phyloP scores from a whole-genome alignment of 352 stramenopile species.

The Globisporangium ultimum region DNA sequence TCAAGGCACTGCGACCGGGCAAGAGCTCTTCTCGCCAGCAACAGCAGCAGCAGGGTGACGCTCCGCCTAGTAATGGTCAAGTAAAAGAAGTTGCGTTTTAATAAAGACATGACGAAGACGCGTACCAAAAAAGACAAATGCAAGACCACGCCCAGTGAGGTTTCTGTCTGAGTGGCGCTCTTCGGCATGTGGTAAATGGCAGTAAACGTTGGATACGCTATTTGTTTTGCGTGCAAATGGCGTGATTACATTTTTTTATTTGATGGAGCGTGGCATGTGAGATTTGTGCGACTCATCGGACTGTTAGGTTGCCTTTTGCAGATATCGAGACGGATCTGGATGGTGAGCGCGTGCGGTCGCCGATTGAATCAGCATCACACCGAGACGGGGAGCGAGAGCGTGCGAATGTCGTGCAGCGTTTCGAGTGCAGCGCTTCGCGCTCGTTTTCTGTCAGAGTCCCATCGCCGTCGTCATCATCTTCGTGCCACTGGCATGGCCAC shows the following conservation, averaged over 20 bases:
- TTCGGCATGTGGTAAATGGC: conserved; percentile 5
- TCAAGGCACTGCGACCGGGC: conserved; percentile 39
- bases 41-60: conserved; percentile 2
- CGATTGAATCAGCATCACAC: not conserved
- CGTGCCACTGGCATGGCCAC: conserved; percentile 64
- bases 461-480: conserved; percentile 19
- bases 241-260: not conserved
- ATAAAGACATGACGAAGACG: conserved; percentile 3
- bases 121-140: not conserved
- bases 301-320: conserved; percentile 7
- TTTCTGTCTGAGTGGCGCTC: not conserved
- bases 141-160: not conserved
- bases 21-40: not conserved
- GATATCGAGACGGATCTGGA: conserved; percentile 7
- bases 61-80: conserved; percentile 12
- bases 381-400: conserved; percentile 16
- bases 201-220: conserved; percentile 13
- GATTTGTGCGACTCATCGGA: conserved; percentile 4
- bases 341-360: conserved; percentile 5
- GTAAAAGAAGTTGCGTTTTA: conserved; percentile 87
- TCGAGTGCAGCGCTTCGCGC: conserved; percentile 11
- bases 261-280: too few relatives aligned
- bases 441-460: conserved; percentile 6
- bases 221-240: conserved; percentile 7
- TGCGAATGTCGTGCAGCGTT: conserved; percentile 25